Base-by-base conservation (phyloP, 495 filamentous ascomycete genomes). In the Massariosphaeria phaeospora region DNA sequence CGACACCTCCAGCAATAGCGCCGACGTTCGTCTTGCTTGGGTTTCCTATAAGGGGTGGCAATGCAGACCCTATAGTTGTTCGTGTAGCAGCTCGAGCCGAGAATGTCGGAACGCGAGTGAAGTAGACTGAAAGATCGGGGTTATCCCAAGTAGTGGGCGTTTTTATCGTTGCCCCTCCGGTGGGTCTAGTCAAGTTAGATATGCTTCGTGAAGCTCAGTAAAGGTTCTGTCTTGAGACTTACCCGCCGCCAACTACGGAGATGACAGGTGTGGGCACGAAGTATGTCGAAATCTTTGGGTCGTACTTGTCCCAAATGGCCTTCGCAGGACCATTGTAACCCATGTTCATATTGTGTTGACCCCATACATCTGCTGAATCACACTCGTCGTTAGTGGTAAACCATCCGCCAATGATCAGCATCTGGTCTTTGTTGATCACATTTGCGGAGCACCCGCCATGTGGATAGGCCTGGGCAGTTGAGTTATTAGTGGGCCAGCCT, bases 381-480 rank as follows among this genome's bases (percentile, higher is more conserved):
- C 69, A 71, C 5, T 25, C 38, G 38, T 63, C 61, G 33, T 49
- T 29, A 12, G 61, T 44, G 10, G 69, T 64, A 39, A 76, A 70
- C 23, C 61, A 64, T 15, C 75, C 75, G 6, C 76, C 74, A n/a
- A 73, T 70, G 17, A 76, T 64, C 11, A 76, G 63, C 71, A 76
- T 75, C 47, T 75, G 73, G 8, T 65, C 62, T 20, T 64, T 48
- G 20, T 71, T 65, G 30, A 80, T 67, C 10, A 79, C 71, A 55
- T 79, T 77, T 60, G 75, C 80, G 13, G 64, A 73, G n/a, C 77
- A 65, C 1, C 67, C 67, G 54, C 76, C 70, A 45, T 80, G 77
- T 13, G 71, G 72, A 6, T 62, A 53, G 2, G 24, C 12, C 5
- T 21, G 10, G 27, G 30, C 10, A 2, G 51, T 68, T 9, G 59